Evolutionary conservation across 2,329 filamentous ascomycete genomes (phyloP), one percentile per base, ranked within the genome.

Genomic region (Stagonosporopsis vannaccii): DNA sequence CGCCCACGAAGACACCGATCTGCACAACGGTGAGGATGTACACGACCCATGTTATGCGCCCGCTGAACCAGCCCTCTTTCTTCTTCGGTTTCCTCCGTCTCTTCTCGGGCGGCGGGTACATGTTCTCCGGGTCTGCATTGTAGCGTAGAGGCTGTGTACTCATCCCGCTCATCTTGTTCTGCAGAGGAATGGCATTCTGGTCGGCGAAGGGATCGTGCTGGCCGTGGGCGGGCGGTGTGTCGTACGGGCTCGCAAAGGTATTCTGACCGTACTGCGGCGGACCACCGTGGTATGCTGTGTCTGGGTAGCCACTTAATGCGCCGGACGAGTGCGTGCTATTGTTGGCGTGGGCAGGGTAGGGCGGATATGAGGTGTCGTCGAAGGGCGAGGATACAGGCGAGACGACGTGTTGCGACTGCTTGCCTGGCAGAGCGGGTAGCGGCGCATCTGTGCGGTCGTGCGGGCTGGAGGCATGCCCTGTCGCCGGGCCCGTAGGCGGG

Each of bases 1-100:
- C 92, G 48, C 84, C 92, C 62, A 98, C 90, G 71, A 99, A 99
- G 25, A 98, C 92, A 15, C 82, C 86, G 19, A 95, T 78, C 75
- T 98, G 93, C 12, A 90, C 83, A 26, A 87, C 51, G 2, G 92
- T 91, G 61, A 98, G 84, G 39, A 88, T 77, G 74, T 94, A 98
- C 30, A 92, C 90, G 6, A 97, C 86, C 84, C 90, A 95, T 0
- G 95, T 90, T 37, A 87, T 80, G 68, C 81, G 81, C 53, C 83
- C 84, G 43, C 75, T 80, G 61, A 87, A 86, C 72, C 82, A 85
- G 11, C 84, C 81, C 53, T 81, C 78, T 72, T 80, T 80, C 68
- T 75, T 76, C 60, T 68, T 67, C 5, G 20, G 41, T 26, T 57
- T 64, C 56, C 61, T 59, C 55, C 53, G 52, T 57, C 62, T 59